Base-by-base conservation (phyloP, 2,329 filamentous ascomycete genomes). In the Cercospora berteroae region DNA sequence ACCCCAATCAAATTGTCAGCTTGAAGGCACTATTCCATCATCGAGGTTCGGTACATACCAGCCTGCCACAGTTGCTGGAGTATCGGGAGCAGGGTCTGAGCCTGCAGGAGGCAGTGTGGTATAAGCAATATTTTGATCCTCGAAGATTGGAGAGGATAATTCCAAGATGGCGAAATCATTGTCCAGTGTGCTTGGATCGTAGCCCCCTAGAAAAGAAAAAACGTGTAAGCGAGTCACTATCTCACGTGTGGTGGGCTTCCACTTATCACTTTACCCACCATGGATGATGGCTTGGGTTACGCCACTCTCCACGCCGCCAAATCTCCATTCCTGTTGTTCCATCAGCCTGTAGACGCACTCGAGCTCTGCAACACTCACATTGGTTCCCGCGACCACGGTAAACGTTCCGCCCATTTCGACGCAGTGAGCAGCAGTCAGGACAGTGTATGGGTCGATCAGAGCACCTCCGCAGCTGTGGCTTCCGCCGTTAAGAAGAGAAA, bases 351-450 rank as follows among this genome's bases (percentile, higher is more conserved):
- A 10, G 6, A 33, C 12, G 1, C 29, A 1, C 10, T 16, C 31
- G 33, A 60, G 33, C 12, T 31, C 29, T 16, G 0, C 0, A 4
- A 36, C 7, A 39, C 57, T 25, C 25, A 60, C 57, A 60, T 60
- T 60, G n/a, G 57, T 60, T 18, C 57, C 57, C 20, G 57, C 57
- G 12, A 36, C 57, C 13, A 60, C 31, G 7, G 27, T 60, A 16
- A 60, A 60, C 0, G 18, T 33, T 33, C 57, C 57, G 16, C 57
- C 57, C 27, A 60, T 39, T 16, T 60, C 57, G 31, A 60, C 57
- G 33, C 57, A 60, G 31, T 60, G 57, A 23, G 57, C 57, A 60
- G 57, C 57, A 18, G 57, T 60, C n/a, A 60, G 29, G 16, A 25
- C 57, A 18, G 57, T 60, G 20, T 60, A 36, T n/a, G 57, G 13